Conservation (phyloP, 129 eudicot species). For the Kitagawia praeruptora region DNA sequence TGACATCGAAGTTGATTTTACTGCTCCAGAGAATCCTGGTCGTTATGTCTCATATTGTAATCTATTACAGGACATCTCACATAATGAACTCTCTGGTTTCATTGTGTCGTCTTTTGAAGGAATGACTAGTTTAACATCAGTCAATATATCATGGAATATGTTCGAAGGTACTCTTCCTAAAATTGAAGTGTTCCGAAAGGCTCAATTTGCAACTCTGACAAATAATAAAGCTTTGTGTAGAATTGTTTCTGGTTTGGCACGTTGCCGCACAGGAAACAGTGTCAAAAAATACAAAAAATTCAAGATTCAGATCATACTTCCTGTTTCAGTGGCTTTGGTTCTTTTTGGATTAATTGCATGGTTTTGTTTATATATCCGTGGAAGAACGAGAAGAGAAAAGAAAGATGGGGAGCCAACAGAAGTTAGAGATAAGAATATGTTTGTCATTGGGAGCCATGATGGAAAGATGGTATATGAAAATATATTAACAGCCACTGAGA, state of each 20-base stretch:
- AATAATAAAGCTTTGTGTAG: conserved; percentile 40
- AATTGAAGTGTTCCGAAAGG: conserved; percentile 24
- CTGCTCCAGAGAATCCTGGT: no score
- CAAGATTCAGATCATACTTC: conserved; percentile 1
- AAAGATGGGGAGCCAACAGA: not conserved
- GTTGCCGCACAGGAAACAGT: conserved; percentile 12
- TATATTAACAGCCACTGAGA: conserved; percentile 27
- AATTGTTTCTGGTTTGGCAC: conserved; percentile 23
- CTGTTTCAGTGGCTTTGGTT: conserved; percentile 7
- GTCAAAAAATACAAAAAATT: not conserved
- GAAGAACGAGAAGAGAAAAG: not conserved
- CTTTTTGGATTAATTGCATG: conserved; percentile 3
- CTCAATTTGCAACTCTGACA: conserved; percentile 20
- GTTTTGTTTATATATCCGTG: conserved; percentile 6
- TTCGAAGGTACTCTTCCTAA: conserved; percentile 32
- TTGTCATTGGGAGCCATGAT: conserved; percentile 29
- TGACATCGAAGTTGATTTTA: no score
- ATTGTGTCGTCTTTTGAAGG: conserved; percentile 10
- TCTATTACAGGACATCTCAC: conserved; percentile 25
- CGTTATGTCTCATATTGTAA: no score
- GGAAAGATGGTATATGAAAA: conserved; percentile 29
- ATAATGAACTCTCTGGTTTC: conserved; percentile 25
- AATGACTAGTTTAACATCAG: conserved; percentile 19
- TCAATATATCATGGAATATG: conserved; percentile 34
- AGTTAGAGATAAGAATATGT: conserved; percentile 1